phyloP scores from a whole-genome alignment of 2,329 filamentous ascomycete genomes.

The Xylariaceae sp. region DNA sequence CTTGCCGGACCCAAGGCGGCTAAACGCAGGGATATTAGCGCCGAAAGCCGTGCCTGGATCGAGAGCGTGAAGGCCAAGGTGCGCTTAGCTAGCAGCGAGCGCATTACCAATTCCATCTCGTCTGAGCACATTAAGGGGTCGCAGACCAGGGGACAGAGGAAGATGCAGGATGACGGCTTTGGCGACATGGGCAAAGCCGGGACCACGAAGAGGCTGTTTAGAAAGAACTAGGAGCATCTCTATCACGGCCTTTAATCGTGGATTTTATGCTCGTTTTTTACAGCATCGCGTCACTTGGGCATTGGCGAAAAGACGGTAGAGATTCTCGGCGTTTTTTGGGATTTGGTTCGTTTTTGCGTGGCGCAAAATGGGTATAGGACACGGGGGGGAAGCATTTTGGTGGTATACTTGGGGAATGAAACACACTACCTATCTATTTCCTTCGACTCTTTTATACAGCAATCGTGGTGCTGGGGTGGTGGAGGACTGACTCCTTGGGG shows the following conservation, averaged over 20 bases:
- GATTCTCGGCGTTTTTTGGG: not conserved
- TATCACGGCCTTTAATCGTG: constrained; percentile 19
- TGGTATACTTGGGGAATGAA: no score
- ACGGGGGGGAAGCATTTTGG: constrained; percentile 9
- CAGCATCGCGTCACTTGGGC: not conserved
- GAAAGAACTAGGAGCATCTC: constrained; percentile 38
- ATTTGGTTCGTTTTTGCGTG: constrained; percentile 1
- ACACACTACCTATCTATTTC: no score
- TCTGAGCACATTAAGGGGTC: constrained; percentile 18
- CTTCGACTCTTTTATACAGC: no score
- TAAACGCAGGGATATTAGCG: constrained; percentile 60
- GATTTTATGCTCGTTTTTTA: not conserved
- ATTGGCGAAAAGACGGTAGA: no score
- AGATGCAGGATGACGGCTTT: constrained; percentile 43
- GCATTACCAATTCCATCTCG: constrained; percentile 29
- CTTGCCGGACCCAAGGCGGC: constrained; percentile 65
- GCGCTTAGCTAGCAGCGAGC: constrained; percentile 60
- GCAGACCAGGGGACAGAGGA: constrained; percentile 12
- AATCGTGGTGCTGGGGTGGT: no score
- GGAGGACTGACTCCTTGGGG: no score
- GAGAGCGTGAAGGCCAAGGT: constrained; percentile 79
- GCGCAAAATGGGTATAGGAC: constrained; percentile 11
- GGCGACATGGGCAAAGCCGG: constrained; percentile 68
- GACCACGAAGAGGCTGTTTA: constrained; percentile 66
- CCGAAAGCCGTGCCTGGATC: constrained; percentile 73